Base-by-base conservation (phyloP, 2,329 filamentous ascomycete species). In the Trichophyton equinum region DNA sequence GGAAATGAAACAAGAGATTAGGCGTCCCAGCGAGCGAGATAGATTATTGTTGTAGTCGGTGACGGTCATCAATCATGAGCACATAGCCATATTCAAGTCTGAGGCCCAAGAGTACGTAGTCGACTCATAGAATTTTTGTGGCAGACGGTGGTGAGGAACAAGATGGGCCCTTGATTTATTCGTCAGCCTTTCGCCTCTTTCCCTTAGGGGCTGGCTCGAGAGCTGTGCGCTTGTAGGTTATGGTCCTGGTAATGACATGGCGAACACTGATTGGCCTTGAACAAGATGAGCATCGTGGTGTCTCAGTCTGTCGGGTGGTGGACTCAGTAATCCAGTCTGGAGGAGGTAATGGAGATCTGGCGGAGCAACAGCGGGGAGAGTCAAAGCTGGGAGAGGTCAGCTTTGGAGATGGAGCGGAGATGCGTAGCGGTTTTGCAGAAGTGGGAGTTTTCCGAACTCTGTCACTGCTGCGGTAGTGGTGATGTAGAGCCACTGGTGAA, bases 181-280 rank as follows among this genome's bases (percentile, higher is more conserved):
- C 63, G 15, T 61, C 61, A 7, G 84, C 75, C 79, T 89, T 95
- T 77, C 91, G 86, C 77, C 91, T 85, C 82, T 96, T 97, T 65
- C 91, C 91, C 74, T 91, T 91, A 6, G 91, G 92, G 42, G 91
- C 90, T 25, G 91, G 89, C 66, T 91, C 88, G 77, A 97, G 89
- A 63, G 70, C 81, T 71, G 87, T 72, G 59, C 79, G 76, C 68
- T 89, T 95, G 75, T 95, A 96, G 46, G 89, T 96, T 38, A 64
- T 63, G 62, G 91, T 96, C 67, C 91, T 83, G n/a, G 91, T 96
- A 59, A 96, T 88, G 3, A 96, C 90, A 73, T 96, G 91, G 60
- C 89, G 81, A 62, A 96, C 90, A 70, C 81, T 85, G 60, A 86
- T 81, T 15, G 77, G 81, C 63, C 85, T 82, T n/a, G 62, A 58